Evolutionary conservation across 345 rosid genomes (phyloP).

Genomic region (Aquilaria yunnanensis): DNA sequence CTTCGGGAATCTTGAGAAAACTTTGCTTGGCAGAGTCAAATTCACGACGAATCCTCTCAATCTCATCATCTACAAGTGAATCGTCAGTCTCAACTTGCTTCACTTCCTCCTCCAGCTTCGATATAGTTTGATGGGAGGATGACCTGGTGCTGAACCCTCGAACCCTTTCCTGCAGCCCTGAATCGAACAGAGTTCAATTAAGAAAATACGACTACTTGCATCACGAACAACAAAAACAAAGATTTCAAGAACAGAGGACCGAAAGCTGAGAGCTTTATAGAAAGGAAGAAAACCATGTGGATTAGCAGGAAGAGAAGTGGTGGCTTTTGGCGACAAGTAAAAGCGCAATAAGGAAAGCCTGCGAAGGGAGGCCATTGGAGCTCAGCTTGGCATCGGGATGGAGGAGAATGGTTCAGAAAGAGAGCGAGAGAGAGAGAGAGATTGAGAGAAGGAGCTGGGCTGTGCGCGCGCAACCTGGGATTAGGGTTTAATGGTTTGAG

Average conservation of each 20-base stretch:
- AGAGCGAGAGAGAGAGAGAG: too few species aligned
- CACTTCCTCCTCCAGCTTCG: conserved; percentile 32
- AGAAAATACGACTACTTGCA: conserved; percentile 15
- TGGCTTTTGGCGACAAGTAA: conserved; percentile 10
- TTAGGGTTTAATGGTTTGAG: too few species aligned
- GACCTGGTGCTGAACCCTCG: conserved; percentile 26
- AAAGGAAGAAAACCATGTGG: not conserved
- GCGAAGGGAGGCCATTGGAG: conserved; percentile 33
- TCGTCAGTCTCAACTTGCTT: conserved; percentile 16
- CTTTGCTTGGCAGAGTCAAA: conserved; percentile 64
- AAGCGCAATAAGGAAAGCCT: conserved; percentile 22
- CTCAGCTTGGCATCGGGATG: too few species aligned
- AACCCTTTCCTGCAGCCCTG: conserved; percentile 30
- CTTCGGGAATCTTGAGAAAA: conserved; percentile 68
- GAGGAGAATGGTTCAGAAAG: too few species aligned
- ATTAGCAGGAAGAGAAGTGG: conserved; percentile 5
- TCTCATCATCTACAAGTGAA: conserved; percentile 29
- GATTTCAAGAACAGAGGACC: not conserved
- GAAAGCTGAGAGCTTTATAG: not conserved
- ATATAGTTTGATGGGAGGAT: conserved; percentile 24
- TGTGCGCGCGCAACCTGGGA: too few species aligned
- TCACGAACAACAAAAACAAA: not conserved
- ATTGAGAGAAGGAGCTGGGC: too few species aligned
- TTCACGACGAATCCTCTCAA: conserved; percentile 48
- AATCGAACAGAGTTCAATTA: not conserved